A percentile compares a stretch with the other conserved stretches of the same genome.
Evolutionary conservation across 2,329 filamentous ascomycete species (phyloP).

Genomic region (Orbilia quercus): DNA sequence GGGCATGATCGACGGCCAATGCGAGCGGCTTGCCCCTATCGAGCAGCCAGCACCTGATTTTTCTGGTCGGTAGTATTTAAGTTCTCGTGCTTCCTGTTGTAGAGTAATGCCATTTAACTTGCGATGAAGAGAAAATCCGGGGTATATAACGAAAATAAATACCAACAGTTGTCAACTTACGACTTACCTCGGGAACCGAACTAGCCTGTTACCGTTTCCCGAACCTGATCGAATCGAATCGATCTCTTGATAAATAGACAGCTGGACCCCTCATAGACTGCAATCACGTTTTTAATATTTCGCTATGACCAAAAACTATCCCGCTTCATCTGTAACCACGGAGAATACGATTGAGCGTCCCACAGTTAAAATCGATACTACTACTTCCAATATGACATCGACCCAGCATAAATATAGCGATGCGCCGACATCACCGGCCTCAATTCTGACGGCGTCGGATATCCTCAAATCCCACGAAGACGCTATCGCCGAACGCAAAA

Average conservation of each 20-base stretch:
- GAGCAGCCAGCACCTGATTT: conserved; percentile 4
- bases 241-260: conserved; percentile 23
- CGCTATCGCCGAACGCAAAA: conserved; percentile 25
- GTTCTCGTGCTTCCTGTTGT: conserved; percentile 10
- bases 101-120: conserved; percentile 15
- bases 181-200: conserved; percentile 12
- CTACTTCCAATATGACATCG: conserved; percentile 13
- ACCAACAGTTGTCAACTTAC: background rate
- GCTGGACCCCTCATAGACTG: background rate
- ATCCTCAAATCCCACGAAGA: conserved; percentile 49
- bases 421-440: conserved; percentile 24
- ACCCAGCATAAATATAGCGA: conserved; percentile 6
- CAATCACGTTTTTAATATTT: background rate
- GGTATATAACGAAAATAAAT: too few relatives aligned
- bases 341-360: background rate
- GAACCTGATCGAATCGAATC: too few relatives aligned
- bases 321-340: conserved; percentile 22
- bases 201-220: background rate
- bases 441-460: conserved; percentile 41
- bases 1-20: conserved; percentile 8
- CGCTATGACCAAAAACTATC: conserved; percentile 35
- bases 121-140: conserved; percentile 23
- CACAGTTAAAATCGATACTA: conserved; percentile 11
- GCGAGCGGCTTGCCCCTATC: conserved; percentile 13
- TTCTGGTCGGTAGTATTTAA: conserved; percentile 14